phyloP scores from a whole-genome alignment of 768 basidiomycete genomes.

The Lanmaoa rubissima region DNA sequence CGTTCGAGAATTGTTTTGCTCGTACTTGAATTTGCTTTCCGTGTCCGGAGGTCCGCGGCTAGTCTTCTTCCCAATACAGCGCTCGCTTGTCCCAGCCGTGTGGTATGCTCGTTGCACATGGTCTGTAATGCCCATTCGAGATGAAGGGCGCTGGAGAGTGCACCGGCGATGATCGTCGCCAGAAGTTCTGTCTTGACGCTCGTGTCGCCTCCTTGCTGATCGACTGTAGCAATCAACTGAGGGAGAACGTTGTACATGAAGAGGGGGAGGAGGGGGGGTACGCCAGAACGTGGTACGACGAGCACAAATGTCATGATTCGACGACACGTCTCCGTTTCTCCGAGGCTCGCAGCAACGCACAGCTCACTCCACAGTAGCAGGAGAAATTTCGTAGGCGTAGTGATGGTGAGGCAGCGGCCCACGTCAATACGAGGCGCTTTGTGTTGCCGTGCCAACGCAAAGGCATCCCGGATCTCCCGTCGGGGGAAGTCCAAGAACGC shows the following conservation, averaged over 20 bases:
- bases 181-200: slow-evolving; percentile 60
- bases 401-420: slow-evolving; percentile 58
- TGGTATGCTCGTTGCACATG: slow-evolving; percentile 47
- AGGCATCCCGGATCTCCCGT: slow-evolving; percentile 54
- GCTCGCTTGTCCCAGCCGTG: slow-evolving; percentile 61
- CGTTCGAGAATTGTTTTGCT: slow-evolving; percentile 56
- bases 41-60: slow-evolving; percentile 57
- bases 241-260: slow-evolving; percentile 72
- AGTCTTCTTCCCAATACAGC: slow-evolving; percentile 62
- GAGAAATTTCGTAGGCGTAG: slow-evolving; percentile 61
- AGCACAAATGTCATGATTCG: slow-evolving; percentile 69
- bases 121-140: slow-evolving; percentile 66
- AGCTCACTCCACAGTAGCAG: slow-evolving; percentile 69
- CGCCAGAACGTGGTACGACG: slow-evolving; percentile 53
- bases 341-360: slow-evolving; percentile 47
- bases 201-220: slow-evolving; percentile 53
- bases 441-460: slow-evolving; percentile 56
- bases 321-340: slow-evolving; percentile 60
- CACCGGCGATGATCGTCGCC: slow-evolving; percentile 61
- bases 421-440: slow-evolving; percentile 67
- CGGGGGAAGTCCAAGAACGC: slow-evolving; percentile 54
- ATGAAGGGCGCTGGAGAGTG: slow-evolving; percentile 65
- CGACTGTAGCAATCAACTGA: slow-evolving; percentile 50
- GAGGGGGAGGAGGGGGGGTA: slow-evolving; percentile 68
- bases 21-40: slow-evolving; percentile 47